Percentiles rank a stretch among this genome's conserved stretches.
phyloP scores from a whole-genome alignment of 1,139 yeast species.

The Sugiyamaella grinbergsii region DNA sequence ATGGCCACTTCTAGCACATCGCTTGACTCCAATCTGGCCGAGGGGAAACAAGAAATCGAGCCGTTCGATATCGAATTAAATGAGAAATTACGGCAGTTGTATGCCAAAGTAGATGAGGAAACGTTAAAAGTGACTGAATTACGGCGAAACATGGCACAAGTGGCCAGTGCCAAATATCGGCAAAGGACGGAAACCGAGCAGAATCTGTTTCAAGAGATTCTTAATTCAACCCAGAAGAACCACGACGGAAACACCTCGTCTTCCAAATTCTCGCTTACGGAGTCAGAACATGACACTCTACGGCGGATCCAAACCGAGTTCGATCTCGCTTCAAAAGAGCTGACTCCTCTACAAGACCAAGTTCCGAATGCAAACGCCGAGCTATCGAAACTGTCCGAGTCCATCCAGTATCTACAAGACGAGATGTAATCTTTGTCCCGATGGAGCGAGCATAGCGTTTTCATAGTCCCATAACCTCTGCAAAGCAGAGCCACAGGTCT shows the following conservation, averaged over 20 bases:
- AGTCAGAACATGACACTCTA: slow-evolving; percentile 19
- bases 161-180: slow-evolving; percentile 31
- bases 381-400: slow-evolving; percentile 27
- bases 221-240: slow-evolving; percentile 8
- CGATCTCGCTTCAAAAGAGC: slow-evolving; percentile 1
- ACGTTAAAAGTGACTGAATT: slow-evolving; percentile 53
- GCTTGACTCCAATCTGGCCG: slow-evolving; percentile 27
- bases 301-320: slow-evolving; percentile 15
- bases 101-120: slow-evolving; percentile 54
- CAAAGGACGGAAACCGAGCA: slow-evolving; percentile 24
- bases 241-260: slow-evolving; percentile 10
- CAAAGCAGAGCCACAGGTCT: too few relatives aligned
- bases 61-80: slow-evolving; percentile 62
- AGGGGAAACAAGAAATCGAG: slow-evolving; percentile 45
- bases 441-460: neutral
- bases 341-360: slow-evolving; percentile 20
- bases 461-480: too few relatives aligned
- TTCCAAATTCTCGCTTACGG: slow-evolving; percentile 7
- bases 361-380: slow-evolving; percentile 30
- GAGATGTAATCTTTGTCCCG: neutral
- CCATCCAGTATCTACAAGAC: slow-evolving; percentile 23
- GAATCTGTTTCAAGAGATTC: slow-evolving; percentile 18
- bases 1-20: slow-evolving; percentile 27
- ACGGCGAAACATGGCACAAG: slow-evolving; percentile 51
- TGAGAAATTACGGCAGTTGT: slow-evolving; percentile 50